These are phyloP conservation scores for Botrytis byssoidea DNA, from an alignment of 2,329 filamentous ascomycete genomes.

Conservation along the genomic window DNA sequence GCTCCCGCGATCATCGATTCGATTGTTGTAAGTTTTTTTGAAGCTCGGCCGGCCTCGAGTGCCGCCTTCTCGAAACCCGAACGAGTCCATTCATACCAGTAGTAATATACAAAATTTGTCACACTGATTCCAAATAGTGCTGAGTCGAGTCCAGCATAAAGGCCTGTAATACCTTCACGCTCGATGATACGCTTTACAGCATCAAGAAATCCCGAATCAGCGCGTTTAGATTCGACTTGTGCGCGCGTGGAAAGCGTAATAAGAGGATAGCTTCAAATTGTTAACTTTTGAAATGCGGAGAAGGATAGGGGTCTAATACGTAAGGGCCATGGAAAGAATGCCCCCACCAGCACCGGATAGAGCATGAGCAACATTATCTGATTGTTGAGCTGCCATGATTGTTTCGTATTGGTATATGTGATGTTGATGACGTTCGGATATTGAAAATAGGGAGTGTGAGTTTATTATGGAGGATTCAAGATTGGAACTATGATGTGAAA, in stretches of 20 bases:
- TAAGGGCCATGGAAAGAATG: constrained; percentile 92
- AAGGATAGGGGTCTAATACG: constrained; percentile 52
- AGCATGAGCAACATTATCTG: constrained; percentile 95
- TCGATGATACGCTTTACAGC: constrained; percentile 85
- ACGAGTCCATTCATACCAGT: constrained; percentile 99
- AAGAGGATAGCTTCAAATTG: constrained; percentile 72
- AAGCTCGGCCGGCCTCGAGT: constrained; percentile 66
- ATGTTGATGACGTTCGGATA: constrained; percentile 2
- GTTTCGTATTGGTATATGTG: constrained; percentile 13
- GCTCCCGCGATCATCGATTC: constrained; percentile 96
- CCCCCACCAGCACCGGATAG: constrained; percentile 91
- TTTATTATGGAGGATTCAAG: neutral
- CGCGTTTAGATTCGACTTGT: constrained; percentile 94
- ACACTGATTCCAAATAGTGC: constrained; percentile 96
- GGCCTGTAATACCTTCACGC: constrained; percentile 82
- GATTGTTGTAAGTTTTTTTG: constrained; percentile 80
- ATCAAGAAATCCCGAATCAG: constrained; percentile 78
- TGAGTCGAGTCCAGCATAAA: constrained; percentile 91
- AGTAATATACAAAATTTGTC: constrained; percentile 99
- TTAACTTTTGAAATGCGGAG: constrained; percentile 12
- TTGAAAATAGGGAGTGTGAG: constrained; percentile 4
- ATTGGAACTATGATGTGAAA: neutral
- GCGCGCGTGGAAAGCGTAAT: constrained; percentile 97
- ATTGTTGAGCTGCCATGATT: constrained; percentile 54
- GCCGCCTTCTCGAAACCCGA: constrained; percentile 81